Percentiles rank a stretch among this genome's conserved stretches.
Conservation (phyloP, 305 asterid species). For the Coffea humblotiana region DNA sequence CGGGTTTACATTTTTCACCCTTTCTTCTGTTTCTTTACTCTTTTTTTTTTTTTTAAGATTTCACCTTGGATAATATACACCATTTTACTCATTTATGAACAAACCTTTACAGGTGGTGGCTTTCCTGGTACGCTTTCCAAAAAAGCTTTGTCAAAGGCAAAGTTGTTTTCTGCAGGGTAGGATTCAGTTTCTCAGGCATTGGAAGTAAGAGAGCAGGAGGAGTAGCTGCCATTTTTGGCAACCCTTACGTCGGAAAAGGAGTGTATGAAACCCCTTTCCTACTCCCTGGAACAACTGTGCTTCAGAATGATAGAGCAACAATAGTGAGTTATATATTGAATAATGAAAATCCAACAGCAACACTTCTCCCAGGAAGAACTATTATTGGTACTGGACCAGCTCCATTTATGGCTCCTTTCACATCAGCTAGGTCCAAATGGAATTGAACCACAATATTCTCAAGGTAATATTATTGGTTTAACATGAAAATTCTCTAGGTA, state of each 20-base stretch:
- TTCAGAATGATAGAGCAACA: too few species aligned
- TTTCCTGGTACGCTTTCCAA: slow-evolving; percentile 42
- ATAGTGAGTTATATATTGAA: too few species aligned
- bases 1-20: not conserved
- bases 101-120: slow-evolving; percentile 31
- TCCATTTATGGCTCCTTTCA: slow-evolving; percentile 42
- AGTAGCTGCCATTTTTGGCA: slow-evolving; percentile 40
- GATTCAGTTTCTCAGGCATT: slow-evolving; percentile 16
- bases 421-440: slow-evolving; percentile 35
- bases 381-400: slow-evolving; percentile 28
- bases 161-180: slow-evolving; percentile 39
- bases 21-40: too few species aligned
- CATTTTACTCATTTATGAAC: not conserved
- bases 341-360: slow-evolving; percentile 32
- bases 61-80: not conserved
- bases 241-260: too few species aligned
- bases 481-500: too few species aligned
- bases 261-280: too few species aligned
- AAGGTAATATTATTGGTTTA: slow-evolving; percentile 7
- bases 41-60: too few species aligned
- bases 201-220: slow-evolving; percentile 57
- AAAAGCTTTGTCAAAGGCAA: slow-evolving; percentile 39
- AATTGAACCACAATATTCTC: slow-evolving; percentile 38
- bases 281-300: too few species aligned
- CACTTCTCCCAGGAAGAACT: slow-evolving; percentile 28